Evolutionary conservation across 768 basidiomycete genomes (phyloP).

Genomic region (Leucocoprinus birnbaumii): DNA sequence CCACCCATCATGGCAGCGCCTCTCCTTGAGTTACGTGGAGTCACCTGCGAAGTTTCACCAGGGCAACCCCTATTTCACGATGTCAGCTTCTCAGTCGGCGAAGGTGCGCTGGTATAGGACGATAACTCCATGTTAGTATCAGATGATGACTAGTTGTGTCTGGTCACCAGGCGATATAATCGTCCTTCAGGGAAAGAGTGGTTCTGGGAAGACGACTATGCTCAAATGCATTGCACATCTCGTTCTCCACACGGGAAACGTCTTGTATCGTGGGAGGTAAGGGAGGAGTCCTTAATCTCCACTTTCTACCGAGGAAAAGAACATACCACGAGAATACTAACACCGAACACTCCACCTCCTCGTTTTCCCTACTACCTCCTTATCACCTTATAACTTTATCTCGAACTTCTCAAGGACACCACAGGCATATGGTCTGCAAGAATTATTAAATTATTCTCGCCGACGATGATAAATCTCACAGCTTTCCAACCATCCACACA

Average conservation of each 20-base stretch:
- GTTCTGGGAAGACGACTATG: constrained; percentile 78
- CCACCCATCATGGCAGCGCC: constrained; percentile 16
- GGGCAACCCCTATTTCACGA: constrained; percentile 55
- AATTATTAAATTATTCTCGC: background rate
- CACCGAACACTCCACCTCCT: background rate
- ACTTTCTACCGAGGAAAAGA: background rate
- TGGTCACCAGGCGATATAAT: constrained; percentile 56
- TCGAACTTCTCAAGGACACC: constrained; percentile 40
- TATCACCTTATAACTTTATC: background rate
- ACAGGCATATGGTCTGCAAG: constrained; percentile 38
- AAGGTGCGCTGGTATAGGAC: constrained; percentile 31
- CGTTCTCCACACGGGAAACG: constrained; percentile 62
- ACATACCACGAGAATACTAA: background rate
- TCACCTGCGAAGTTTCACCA: constrained; percentile 46
- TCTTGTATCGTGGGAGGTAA: constrained; percentile 66
- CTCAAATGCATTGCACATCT: constrained; percentile 85
- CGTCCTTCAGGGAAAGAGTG: constrained; percentile 77
- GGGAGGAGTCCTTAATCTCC: constrained; percentile 5
- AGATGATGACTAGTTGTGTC: background rate
- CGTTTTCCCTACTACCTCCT: background rate
- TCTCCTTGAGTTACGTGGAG: constrained; percentile 50
- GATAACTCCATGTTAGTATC: background rate
- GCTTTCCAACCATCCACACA: constrained; percentile 13
- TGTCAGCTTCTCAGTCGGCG: constrained; percentile 57
- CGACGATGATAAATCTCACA: constrained; percentile 10